A percentile compares a stretch with the other conserved stretches of the same genome.
phyloP scores from a whole-genome alignment of 225 moss, liverwort and hornwort species.

The Climacium dendroides region DNA sequence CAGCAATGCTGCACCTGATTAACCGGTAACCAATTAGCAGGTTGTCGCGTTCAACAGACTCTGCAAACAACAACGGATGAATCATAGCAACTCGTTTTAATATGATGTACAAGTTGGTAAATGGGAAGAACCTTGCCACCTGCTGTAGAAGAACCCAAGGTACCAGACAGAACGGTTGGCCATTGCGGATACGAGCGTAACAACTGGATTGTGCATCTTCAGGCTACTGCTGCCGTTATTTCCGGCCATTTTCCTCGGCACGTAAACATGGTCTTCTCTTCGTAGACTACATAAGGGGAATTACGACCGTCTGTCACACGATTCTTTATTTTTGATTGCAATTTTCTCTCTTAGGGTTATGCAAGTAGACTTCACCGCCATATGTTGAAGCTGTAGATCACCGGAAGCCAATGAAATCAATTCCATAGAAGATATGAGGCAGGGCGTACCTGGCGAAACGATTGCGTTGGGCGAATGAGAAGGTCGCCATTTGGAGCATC shows the following conservation, averaged over 20 bases:
- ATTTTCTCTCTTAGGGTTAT: background rate
- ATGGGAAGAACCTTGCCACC: background rate
- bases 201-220: background rate
- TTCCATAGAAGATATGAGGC: background rate
- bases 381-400: background rate
- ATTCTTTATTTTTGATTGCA: background rate
- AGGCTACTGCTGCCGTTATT: constrained; percentile 2
- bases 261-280: background rate
- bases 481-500: background rate
- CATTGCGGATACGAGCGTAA: background rate
- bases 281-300: background rate
- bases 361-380: background rate
- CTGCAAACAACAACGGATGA: background rate
- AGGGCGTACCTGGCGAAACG: background rate
- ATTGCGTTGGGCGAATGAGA: background rate
- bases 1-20: background rate
- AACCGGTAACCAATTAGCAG: background rate
- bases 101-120: background rate
- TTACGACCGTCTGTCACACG: background rate
- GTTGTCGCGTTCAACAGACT: background rate
- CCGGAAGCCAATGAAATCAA: background rate
- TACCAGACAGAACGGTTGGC: constrained; percentile 25
- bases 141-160: background rate
- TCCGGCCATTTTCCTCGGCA: background rate
- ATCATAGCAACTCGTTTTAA: background rate